These are phyloP conservation scores for Globisporangium acanthophoron DNA, from an alignment of 352 stramenopile species.

Conservation along the genomic window DNA sequence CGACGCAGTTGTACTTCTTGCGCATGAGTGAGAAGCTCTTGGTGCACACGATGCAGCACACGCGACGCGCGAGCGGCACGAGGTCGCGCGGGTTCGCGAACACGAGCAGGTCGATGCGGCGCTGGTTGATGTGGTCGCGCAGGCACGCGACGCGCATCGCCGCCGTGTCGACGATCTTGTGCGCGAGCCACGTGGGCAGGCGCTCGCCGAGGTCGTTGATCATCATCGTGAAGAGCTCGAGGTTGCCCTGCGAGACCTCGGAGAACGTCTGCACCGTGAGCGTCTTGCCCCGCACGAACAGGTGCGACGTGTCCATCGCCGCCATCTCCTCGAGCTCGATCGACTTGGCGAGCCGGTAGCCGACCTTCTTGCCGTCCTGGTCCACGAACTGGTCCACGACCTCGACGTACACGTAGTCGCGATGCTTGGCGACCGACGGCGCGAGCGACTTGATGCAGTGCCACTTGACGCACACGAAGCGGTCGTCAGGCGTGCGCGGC, in stretches of 20 bases:
- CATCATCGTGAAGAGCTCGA: conserved; percentile 79
- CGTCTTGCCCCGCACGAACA: conserved; percentile 71
- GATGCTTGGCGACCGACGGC: conserved; percentile 64
- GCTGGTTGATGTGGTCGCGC: conserved; percentile 73
- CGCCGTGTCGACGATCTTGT: conserved; percentile 78
- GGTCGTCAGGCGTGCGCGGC: conserved; percentile 50
- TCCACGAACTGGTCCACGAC: conserved; percentile 76
- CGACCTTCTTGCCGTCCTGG: conserved; percentile 49
- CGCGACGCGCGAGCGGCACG: conserved; percentile 64
- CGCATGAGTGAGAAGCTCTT: conserved; percentile 79
- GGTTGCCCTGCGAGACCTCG: conserved; percentile 41
- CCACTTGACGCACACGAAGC: conserved; percentile 81
- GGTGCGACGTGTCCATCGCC: conserved; percentile 36
- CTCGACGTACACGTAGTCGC: conserved; percentile 83
- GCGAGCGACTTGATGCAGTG: conserved; percentile 70
- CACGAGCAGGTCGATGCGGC: conserved; percentile 64
- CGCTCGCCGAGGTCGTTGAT: conserved; percentile 76
- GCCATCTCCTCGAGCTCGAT: conserved; percentile 56
- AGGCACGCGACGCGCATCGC: conserved; percentile 72
- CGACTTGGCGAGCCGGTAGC: conserved; percentile 71
- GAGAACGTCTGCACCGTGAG: conserved; percentile 70
- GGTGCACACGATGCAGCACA: conserved; percentile 77
- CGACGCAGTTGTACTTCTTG: conserved; percentile 84
- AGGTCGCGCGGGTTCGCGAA: conserved; percentile 61
- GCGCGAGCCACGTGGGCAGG: conserved; percentile 70